Percentiles rank a stretch among this genome's conserved stretches.
phyloP scores from a whole-genome alignment of 306 rosid genomes.

The Notholithocarpus densiflorus region DNA sequence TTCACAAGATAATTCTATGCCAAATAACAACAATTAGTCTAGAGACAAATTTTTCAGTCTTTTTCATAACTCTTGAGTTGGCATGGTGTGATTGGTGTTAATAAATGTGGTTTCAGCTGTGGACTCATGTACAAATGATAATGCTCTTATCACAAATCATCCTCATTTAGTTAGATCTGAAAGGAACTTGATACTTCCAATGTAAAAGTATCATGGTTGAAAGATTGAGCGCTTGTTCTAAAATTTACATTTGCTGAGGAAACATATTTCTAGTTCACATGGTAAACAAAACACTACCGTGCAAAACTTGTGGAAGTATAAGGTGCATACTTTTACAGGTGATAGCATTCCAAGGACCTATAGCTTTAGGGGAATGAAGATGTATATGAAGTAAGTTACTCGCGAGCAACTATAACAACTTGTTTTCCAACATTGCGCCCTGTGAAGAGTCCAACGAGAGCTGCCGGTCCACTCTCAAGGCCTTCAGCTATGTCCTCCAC shows the following conservation, averaged over 20 bases:
- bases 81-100: no score
- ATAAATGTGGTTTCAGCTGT: no score
- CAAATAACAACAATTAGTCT: no score
- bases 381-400: neutral
- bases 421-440: constrained; percentile 38
- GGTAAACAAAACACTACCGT: neutral
- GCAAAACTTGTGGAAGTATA: neutral
- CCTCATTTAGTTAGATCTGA: no score
- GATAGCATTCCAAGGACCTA: neutral
- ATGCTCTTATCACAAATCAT: no score
- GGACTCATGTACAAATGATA: no score
- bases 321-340: neutral
- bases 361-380: neutral
- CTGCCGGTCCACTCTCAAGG: constrained; percentile 23
- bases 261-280: neutral
- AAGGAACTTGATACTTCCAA: no score
- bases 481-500: constrained; percentile 32
- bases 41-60: no score
- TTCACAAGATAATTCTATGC: no score
- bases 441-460: constrained; percentile 30
- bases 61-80: no score
- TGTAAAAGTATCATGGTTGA: no score
- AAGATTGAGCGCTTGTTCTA: no score
- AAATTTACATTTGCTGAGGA: neutral
- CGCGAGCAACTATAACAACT: constrained; percentile 15